These are phyloP conservation scores for Ramaria rubella DNA, from an alignment of 768 basidiomycete species.

Conservation along the genomic window DNA sequence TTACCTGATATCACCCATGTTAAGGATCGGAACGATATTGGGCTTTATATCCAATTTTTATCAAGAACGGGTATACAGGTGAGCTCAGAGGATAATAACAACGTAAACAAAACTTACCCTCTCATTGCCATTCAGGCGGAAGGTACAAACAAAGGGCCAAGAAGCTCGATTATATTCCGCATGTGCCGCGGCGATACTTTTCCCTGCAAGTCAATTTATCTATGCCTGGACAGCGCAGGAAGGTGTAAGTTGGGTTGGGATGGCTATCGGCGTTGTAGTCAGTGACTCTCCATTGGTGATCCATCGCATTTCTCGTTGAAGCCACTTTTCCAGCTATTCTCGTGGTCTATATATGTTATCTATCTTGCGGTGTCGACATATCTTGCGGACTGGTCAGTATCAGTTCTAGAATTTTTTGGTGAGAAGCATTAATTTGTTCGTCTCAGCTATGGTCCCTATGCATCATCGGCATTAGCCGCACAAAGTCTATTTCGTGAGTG, in stretches of 20 bases:
- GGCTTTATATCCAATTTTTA: slow-evolving; percentile 14
- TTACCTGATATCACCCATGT: neutral
- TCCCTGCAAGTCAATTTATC: slow-evolving; percentile 23
- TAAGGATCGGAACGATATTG: slow-evolving; percentile 14
- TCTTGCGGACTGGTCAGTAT: too few relatives aligned
- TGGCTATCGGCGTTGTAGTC: slow-evolving; percentile 21
- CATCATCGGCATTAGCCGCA: slow-evolving; percentile 62
- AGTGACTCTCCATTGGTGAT: neutral
- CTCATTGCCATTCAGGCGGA: neutral
- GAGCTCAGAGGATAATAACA: neutral
- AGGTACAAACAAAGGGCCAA: slow-evolving; percentile 27
- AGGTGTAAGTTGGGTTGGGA: slow-evolving; percentile 27
- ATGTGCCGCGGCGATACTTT: slow-evolving; percentile 41
- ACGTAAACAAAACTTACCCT: neutral
- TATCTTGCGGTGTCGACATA: slow-evolving; percentile 57
- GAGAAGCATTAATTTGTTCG: too few relatives aligned
- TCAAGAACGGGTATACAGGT: slow-evolving; percentile 14
- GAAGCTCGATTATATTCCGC: slow-evolving; percentile 59
- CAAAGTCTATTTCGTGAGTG: slow-evolving; percentile 53
- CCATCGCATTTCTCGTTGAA: slow-evolving; percentile 33
- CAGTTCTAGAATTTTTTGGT: too few relatives aligned
- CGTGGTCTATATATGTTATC: slow-evolving; percentile 32
- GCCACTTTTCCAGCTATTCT: slow-evolving; percentile 43
- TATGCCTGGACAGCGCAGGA: slow-evolving; percentile 24
- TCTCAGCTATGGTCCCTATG: slow-evolving; percentile 60